These are phyloP conservation scores for Neurospora sp. DNA, from an alignment of 495 filamentous ascomycete genomes.

Conservation along the genomic window DNA sequence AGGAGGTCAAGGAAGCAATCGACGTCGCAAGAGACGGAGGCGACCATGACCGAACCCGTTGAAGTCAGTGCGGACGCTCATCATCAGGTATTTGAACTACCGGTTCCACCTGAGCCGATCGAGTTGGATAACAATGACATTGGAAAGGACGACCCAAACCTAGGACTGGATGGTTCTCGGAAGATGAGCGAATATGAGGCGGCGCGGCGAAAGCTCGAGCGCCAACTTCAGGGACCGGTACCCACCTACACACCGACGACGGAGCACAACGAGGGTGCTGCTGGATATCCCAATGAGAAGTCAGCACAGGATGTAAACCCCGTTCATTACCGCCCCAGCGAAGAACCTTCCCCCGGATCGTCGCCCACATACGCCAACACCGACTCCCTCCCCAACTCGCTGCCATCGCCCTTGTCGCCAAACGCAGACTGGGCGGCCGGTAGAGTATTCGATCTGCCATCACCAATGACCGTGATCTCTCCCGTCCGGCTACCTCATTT, in stretches of 20 bases:
- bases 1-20: slow-evolving; percentile 18
- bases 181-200: slow-evolving; percentile 32
- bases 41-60: slow-evolving; percentile 17
- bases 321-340: slow-evolving; percentile 29
- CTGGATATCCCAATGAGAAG: slow-evolving; percentile 17
- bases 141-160: slow-evolving; percentile 22
- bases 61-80: slow-evolving; percentile 38
- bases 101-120: slow-evolving; percentile 34
- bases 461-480: slow-evolving; percentile 26
- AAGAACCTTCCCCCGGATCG: slow-evolving; percentile 30
- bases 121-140: slow-evolving; percentile 38
- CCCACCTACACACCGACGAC: slow-evolving; percentile 23
- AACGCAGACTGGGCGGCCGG: slow-evolving; percentile 31
- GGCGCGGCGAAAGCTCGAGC: slow-evolving; percentile 33
- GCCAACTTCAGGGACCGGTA: slow-evolving; percentile 30
- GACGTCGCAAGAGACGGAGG: slow-evolving; percentile 8
- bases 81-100: slow-evolving; percentile 41
- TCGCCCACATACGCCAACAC: slow-evolving; percentile 33
- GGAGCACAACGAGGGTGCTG: neutral
- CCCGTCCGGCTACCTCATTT: slow-evolving; percentile 14
- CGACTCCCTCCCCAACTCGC: slow-evolving; percentile 24
- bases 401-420: slow-evolving; percentile 38
- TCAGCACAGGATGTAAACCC: slow-evolving; percentile 26
- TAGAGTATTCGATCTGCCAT: slow-evolving; percentile 26
- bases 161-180: slow-evolving; percentile 16